A percentile compares a stretch with the other conserved stretches of the same genome.
These are phyloP conservation scores for Kluyveromyces marxianus DNA, from an alignment of 1,139 yeast genomes.

Conservation along the genomic window DNA sequence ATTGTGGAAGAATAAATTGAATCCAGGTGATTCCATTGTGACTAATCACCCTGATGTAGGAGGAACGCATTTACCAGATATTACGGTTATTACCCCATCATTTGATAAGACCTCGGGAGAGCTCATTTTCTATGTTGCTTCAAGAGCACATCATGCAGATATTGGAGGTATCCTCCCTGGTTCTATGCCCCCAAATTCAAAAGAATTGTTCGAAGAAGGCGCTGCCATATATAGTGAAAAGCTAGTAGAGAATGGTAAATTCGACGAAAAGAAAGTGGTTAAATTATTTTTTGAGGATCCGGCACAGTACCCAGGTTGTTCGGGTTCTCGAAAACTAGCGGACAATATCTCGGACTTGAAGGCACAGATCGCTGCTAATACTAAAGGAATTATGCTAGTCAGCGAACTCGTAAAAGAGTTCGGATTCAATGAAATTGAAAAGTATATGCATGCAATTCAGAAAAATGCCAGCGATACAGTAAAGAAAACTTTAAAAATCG, in stretches of 20 bases:
- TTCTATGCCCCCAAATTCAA: slow-evolving; percentile 43
- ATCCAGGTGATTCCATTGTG: slow-evolving; percentile 67
- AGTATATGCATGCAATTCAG: slow-evolving; percentile 42
- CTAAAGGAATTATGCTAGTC: slow-evolving; percentile 38
- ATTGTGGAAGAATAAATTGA: slow-evolving; percentile 50
- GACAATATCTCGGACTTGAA: slow-evolving; percentile 44
- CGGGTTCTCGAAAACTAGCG: slow-evolving; percentile 41
- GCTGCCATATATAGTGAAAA: slow-evolving; percentile 40
- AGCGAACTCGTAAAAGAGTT: slow-evolving; percentile 34
- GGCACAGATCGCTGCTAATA: slow-evolving; percentile 44
- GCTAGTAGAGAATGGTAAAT: slow-evolving; percentile 35
- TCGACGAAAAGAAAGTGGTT: slow-evolving; percentile 36
- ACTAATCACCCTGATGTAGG: slow-evolving; percentile 78
- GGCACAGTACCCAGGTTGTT: slow-evolving; percentile 37
- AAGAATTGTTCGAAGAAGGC: slow-evolving; percentile 41
- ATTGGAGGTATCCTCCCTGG: slow-evolving; percentile 44
- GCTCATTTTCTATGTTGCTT: slow-evolving; percentile 39
- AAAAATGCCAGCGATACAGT: slow-evolving; percentile 38
- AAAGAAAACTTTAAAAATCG: slow-evolving; percentile 29
- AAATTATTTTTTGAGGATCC: slow-evolving; percentile 36
- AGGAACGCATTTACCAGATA: slow-evolving; percentile 78
- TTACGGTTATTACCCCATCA: slow-evolving; percentile 59
- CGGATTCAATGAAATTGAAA: slow-evolving; percentile 32
- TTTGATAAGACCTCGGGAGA: slow-evolving; percentile 27
- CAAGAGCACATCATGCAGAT: slow-evolving; percentile 48